Conservation (phyloP, 257 asterid species). For the Penstemon barbatus region DNA sequence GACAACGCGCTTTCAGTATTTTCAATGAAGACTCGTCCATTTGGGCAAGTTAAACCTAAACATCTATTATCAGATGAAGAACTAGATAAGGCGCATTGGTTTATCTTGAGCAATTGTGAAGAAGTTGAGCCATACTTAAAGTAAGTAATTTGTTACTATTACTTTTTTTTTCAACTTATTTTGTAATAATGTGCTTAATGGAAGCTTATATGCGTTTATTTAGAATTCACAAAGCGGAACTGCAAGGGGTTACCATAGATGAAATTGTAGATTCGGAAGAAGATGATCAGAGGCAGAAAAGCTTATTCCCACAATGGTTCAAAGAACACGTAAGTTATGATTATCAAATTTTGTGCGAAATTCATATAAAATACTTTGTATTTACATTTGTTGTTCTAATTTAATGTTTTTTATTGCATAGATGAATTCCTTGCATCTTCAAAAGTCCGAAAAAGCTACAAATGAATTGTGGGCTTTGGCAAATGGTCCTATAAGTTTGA, state of each 20-base stretch:
- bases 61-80: no score
- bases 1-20: no score
- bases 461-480: conserved; percentile 1
- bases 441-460: neutral
- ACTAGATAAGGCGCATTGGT: no score
- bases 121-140: neutral
- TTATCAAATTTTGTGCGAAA: no score
- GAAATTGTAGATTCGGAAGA: neutral
- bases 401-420: neutral
- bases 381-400: no score
- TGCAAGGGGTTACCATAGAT: neutral
- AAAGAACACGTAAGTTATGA: neutral
- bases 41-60: no score
- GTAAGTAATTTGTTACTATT: neutral
- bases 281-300: neutral
- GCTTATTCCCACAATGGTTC: neutral
- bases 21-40: no score
- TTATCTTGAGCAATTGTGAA: no score
- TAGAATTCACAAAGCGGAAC: neutral
- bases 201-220: neutral
- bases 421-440: neutral
- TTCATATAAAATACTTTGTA: no score
- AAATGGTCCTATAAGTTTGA: neutral
- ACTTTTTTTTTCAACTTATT: no score
- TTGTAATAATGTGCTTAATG: no score